Evolutionary conservation across 345 rosid species (phyloP).

Genomic region (Hypericum androsaemum): DNA sequence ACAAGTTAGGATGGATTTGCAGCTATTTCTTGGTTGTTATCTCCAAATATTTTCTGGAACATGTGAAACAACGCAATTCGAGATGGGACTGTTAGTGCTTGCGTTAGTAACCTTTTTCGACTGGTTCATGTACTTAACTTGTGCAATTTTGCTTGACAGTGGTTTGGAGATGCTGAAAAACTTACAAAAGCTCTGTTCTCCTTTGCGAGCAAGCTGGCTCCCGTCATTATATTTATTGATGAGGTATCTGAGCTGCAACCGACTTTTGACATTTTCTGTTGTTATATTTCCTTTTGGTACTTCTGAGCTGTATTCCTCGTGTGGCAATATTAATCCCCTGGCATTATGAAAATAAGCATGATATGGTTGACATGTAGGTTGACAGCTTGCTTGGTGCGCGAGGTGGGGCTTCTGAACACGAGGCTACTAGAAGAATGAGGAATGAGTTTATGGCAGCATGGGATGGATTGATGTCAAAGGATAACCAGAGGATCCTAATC

Average conservation of each 20-base stretch:
- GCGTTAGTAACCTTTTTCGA: too few relatives aligned
- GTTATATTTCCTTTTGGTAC: background rate
- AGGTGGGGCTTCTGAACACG: constrained; percentile 89
- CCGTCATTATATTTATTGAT: constrained; percentile 92
- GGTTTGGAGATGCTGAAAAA: constrained; percentile 99
- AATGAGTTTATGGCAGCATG: constrained; percentile 99
- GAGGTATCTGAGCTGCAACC: constrained; percentile 43
- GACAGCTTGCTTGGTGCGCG: constrained; percentile 98
- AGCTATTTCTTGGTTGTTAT: too few relatives aligned
- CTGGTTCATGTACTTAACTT: background rate
- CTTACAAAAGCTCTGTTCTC: constrained; percentile 94
- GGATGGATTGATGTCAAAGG: constrained; percentile 97
- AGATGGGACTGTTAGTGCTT: too few relatives aligned
- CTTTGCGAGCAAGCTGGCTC: constrained; percentile 85
- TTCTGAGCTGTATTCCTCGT: background rate
- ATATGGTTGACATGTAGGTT: constrained; percentile 31
- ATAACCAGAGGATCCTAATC: constrained; percentile 88
- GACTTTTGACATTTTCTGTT: too few relatives aligned
- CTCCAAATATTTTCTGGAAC: too few relatives aligned
- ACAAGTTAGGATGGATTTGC: too few relatives aligned
- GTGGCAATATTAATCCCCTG: too few relatives aligned
- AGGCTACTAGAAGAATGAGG: constrained; percentile 98
- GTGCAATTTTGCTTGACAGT: constrained; percentile 33
- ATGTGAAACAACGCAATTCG: too few relatives aligned
- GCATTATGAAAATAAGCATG: too few relatives aligned